Conservation (phyloP, 345 rosid genomes). For the Xanthoceras sorbifolium region DNA sequence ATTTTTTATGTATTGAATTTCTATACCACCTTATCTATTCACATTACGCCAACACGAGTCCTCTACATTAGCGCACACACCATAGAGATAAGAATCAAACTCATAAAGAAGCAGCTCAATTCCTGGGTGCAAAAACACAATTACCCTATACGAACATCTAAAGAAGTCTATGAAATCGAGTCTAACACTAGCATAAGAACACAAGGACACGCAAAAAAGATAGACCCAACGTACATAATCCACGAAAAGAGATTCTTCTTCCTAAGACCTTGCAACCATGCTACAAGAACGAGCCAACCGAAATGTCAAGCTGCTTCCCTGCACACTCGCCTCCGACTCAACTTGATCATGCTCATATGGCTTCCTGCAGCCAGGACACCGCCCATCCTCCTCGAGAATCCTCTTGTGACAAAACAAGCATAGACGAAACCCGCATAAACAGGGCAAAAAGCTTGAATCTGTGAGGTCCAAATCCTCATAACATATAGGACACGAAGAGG, state of each 20-base stretch:
- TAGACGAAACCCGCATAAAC: slow-evolving; percentile 84
- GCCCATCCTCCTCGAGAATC: slow-evolving; percentile 86
- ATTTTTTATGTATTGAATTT: slow-evolving; percentile 52
- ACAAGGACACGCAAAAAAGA: slow-evolving; percentile 34
- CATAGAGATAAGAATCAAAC: slow-evolving; percentile 54
- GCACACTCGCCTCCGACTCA: slow-evolving; percentile 56
- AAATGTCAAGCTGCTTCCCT: slow-evolving; percentile 57
- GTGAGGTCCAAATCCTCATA: slow-evolving; percentile 86
- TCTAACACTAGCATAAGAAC: slow-evolving; percentile 38
- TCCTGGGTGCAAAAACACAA: slow-evolving; percentile 52
- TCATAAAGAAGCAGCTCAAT: slow-evolving; percentile 53
- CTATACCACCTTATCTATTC: slow-evolving; percentile 80
- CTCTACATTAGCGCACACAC: slow-evolving; percentile 71
- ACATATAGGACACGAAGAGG: slow-evolving; percentile 74
- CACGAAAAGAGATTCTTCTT: slow-evolving; percentile 35
- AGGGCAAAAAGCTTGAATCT: slow-evolving; percentile 79
- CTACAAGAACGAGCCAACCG: slow-evolving; percentile 76
- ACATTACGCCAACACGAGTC: slow-evolving; percentile 51
- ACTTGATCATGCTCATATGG: slow-evolving; percentile 55
- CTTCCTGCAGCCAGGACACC: slow-evolving; percentile 96
- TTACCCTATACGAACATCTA: slow-evolving; percentile 53
- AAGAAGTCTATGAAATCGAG: slow-evolving; percentile 33
- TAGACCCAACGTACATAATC: slow-evolving; percentile 42
- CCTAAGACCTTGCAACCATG: slow-evolving; percentile 83
- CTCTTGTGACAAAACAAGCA: slow-evolving; percentile 97